These are phyloP conservation scores for Boletus sensibilis DNA, from an alignment of 768 basidiomycete genomes.

Conservation along the genomic window DNA sequence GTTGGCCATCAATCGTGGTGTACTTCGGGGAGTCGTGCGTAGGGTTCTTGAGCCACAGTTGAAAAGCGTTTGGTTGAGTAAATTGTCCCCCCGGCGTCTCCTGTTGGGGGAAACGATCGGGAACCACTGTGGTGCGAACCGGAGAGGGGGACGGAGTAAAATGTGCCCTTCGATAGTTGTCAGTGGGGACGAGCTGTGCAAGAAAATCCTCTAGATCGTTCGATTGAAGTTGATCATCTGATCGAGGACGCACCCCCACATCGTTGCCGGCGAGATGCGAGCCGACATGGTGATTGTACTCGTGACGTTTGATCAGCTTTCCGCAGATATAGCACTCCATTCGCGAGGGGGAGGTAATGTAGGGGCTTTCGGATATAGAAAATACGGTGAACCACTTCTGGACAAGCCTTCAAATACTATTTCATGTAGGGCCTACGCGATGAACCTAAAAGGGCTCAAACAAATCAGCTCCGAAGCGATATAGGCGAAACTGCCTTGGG, in stretches of 20 bases:
- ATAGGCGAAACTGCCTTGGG: neutral
- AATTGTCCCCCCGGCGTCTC: neutral
- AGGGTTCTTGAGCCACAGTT: constrained; percentile 9
- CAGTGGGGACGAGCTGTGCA: neutral
- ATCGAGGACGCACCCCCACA: neutral
- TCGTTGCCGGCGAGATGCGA: constrained; percentile 1
- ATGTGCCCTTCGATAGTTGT: neutral
- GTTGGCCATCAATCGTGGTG: constrained; percentile 21
- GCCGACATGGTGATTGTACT: constrained; percentile 15
- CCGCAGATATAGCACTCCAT: constrained; percentile 23
- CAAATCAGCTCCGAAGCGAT: neutral
- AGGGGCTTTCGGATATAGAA: neutral
- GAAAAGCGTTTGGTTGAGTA: constrained; percentile 13
- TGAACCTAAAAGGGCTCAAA: neutral
- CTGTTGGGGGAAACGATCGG: neutral
- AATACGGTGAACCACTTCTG: neutral
- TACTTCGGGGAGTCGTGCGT: constrained; percentile 5
- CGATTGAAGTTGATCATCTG: neutral
- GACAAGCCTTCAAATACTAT: neutral
- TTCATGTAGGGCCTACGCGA: neutral
- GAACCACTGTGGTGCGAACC: neutral
- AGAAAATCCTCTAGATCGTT: neutral
- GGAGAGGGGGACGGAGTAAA: neutral
- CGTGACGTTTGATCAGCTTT: constrained; percentile 1
- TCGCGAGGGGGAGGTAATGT: neutral